Evolutionary conservation across 768 basidiomycete genomes (phyloP).

Genomic region (Amyloporia xantha): DNA sequence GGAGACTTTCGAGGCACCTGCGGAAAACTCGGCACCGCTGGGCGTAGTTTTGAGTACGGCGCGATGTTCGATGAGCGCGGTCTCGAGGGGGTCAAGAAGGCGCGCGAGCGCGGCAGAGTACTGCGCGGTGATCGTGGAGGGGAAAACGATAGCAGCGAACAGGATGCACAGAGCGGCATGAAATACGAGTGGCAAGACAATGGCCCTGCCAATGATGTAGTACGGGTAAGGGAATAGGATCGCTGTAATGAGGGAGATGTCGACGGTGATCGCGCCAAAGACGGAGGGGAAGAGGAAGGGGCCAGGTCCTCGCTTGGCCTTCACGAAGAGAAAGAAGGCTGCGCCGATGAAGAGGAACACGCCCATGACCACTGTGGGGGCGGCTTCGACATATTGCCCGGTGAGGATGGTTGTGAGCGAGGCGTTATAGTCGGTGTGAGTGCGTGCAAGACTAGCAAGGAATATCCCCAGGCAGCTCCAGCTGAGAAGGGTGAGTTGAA

Average conservation of each 20-base stretch:
- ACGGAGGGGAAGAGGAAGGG: slow-evolving; percentile 52
- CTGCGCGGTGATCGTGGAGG: slow-evolving; percentile 51
- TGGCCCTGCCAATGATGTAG: slow-evolving; percentile 49
- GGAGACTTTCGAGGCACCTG: slow-evolving; percentile 28
- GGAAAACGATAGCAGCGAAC: slow-evolving; percentile 51
- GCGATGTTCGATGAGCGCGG: slow-evolving; percentile 40
- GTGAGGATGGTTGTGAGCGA: slow-evolving; percentile 33
- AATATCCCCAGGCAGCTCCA: slow-evolving; percentile 65
- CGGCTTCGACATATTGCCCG: slow-evolving; percentile 52
- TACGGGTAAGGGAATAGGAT: slow-evolving; percentile 59
- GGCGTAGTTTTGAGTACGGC: slow-evolving; percentile 38
- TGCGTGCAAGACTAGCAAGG: slow-evolving; percentile 52
- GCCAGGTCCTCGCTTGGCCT: slow-evolving; percentile 53
- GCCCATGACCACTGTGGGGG: slow-evolving; percentile 51
- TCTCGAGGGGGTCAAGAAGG: slow-evolving; percentile 43
- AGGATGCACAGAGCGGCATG: slow-evolving; percentile 53
- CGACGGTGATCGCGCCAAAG: slow-evolving; percentile 55
- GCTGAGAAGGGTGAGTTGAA: slow-evolving; percentile 26
- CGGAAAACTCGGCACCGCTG: slow-evolving; percentile 34
- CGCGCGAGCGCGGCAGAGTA: slow-evolving; percentile 45
- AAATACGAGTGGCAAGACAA: slow-evolving; percentile 52
- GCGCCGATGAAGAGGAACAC: slow-evolving; percentile 61
- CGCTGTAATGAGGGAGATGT: slow-evolving; percentile 52
- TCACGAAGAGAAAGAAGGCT: slow-evolving; percentile 50
- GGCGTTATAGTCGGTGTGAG: slow-evolving; percentile 32